These are phyloP conservation scores for Pontederia crassipes DNA, from an alignment of 176 grass and related monocot species.

Conservation along the genomic window DNA sequence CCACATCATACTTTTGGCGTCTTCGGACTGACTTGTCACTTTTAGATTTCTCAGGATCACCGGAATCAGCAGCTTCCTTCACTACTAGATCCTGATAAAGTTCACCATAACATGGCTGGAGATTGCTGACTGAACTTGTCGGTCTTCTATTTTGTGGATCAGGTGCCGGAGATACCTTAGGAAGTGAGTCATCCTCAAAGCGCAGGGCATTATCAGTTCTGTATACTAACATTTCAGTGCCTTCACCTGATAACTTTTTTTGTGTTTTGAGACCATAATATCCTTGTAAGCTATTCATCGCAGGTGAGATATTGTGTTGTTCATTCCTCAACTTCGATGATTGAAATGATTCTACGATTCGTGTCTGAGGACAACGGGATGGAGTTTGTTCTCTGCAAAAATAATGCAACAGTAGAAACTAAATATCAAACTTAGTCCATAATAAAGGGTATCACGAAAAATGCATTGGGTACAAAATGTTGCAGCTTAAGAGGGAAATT, in stretches of 20 bases:
- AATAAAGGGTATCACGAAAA: not conserved
- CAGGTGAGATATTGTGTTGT: slow-evolving; percentile 29
- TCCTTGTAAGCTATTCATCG: slow-evolving; percentile 60
- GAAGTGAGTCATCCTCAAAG: slow-evolving; percentile 17
- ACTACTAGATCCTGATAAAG: not conserved
- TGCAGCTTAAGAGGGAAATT: too few relatives aligned
- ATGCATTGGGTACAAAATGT: too few relatives aligned
- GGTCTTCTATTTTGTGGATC: not conserved
- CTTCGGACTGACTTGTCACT: slow-evolving; percentile 30
- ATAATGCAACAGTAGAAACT: not conserved
- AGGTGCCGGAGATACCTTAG: not conserved
- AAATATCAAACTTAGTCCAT: not conserved
- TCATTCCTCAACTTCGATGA: slow-evolving; percentile 17
- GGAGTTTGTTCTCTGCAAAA: slow-evolving; percentile 35
- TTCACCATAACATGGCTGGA: slow-evolving; percentile 1
- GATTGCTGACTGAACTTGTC: slow-evolving; percentile 6
- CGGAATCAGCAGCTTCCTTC: not conserved
- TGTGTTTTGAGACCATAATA: slow-evolving; percentile 51
- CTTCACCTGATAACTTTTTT: slow-evolving; percentile 12
- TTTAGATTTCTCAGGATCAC: slow-evolving; percentile 24
- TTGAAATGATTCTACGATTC: slow-evolving; percentile 21
- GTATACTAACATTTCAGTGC: slow-evolving; percentile 68
- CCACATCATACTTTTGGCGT: slow-evolving; percentile 41
- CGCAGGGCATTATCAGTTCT: slow-evolving; percentile 14
- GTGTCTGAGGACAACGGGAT: slow-evolving; percentile 20